A percentile compares a stretch with the other conserved stretches of the same genome.
Evolutionary conservation across 106 monocot species (phyloP).

Genomic region (Phalaenopsis equestris): DNA sequence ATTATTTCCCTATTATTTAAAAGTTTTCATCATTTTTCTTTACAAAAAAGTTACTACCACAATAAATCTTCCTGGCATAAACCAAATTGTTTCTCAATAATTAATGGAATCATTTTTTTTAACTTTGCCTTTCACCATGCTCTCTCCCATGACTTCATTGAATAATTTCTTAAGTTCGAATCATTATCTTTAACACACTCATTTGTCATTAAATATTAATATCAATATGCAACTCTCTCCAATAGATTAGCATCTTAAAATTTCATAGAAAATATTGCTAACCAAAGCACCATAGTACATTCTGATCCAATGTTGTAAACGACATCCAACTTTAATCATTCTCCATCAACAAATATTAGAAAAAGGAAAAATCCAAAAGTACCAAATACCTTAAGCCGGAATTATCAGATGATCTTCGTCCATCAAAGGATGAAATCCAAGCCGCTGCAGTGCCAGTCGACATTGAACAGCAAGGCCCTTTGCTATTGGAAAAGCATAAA

Average conservation of each 20-base stretch:
- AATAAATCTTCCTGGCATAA: background rate
- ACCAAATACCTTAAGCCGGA: constrained; percentile 33
- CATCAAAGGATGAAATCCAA: constrained; percentile 20
- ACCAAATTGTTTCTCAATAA: no score
- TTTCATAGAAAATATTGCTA: no score
- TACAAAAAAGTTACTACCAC: background rate
- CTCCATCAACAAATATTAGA: background rate
- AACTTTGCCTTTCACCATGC: no score
- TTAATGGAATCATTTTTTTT: no score
- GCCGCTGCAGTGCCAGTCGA: constrained; percentile 12
- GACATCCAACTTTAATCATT: background rate
- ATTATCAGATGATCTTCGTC: constrained; percentile 21
- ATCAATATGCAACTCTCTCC: no score
- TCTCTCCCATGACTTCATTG: no score
- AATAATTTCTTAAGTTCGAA: no score
- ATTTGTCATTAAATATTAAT: no score
- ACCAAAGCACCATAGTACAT: background rate
- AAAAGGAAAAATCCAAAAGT: background rate
- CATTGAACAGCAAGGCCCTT: constrained; percentile 29
- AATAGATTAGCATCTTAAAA: no score
- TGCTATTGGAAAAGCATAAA: constrained; percentile 12
- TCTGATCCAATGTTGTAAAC: background rate
- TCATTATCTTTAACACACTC: no score
- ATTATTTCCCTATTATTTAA: no score
- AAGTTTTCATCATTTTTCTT: no score